phyloP scores from a whole-genome alignment of 805 yeast genomes.

The Saturnispora sekii region DNA sequence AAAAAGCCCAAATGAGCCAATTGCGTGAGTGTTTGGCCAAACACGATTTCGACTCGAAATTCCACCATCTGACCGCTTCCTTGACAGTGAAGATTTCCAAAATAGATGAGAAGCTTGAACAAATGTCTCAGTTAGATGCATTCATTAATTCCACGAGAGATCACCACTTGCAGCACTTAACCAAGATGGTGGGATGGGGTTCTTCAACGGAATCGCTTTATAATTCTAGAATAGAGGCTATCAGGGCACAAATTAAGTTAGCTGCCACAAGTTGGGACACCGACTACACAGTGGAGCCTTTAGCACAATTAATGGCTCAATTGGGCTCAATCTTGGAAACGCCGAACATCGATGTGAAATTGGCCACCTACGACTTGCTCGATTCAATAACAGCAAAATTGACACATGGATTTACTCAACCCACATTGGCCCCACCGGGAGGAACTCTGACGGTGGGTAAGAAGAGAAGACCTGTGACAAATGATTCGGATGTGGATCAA shows the following conservation, averaged over 20 bases:
- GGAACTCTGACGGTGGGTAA: neutral
- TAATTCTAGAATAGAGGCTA: too few relatives aligned
- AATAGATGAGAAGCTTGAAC: conserved; percentile 25
- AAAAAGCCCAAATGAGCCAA: neutral
- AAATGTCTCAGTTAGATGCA: neutral
- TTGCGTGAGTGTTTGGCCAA: neutral
- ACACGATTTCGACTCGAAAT: conserved; percentile 2
- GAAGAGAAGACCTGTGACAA: neutral
- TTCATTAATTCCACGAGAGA: too few relatives aligned
- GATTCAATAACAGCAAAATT: neutral
- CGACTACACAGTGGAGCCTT: neutral
- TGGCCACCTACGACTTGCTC: neutral
- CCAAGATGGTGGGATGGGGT: too few relatives aligned
- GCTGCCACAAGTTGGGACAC: neutral
- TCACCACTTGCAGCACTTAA: too few relatives aligned
- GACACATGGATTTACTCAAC: neutral
- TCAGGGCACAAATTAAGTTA: too few relatives aligned
- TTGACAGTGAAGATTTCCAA: neutral
- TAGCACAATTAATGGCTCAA: conserved; percentile 6
- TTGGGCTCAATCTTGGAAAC: conserved; percentile 1
- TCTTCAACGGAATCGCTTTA: too few relatives aligned
- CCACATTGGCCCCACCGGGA: neutral
- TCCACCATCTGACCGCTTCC: neutral
- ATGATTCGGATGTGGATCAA: neutral
- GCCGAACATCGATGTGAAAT: neutral